phyloP scores from a whole-genome alignment of 108 stramenopile species.

The Mediolabrus comicus region DNA sequence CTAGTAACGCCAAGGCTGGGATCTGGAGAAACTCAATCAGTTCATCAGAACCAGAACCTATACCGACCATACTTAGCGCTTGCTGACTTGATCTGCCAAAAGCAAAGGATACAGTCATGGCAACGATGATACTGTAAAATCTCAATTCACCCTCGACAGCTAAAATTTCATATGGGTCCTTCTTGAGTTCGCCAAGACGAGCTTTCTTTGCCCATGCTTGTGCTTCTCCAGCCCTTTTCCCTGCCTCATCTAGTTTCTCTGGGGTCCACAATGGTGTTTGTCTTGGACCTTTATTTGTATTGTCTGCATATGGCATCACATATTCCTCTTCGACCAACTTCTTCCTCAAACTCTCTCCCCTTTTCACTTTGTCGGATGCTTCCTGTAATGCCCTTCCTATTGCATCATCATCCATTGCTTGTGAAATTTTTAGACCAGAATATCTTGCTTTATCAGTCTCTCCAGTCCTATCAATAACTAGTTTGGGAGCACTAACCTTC shows the following conservation, averaged over 20 bases:
- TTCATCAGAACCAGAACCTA: slow-evolving; percentile 5
- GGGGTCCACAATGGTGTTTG: slow-evolving; percentile 79
- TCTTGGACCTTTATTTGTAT: slow-evolving; percentile 69
- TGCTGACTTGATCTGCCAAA: slow-evolving; percentile 67
- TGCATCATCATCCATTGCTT: slow-evolving; percentile 63
- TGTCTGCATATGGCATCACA: slow-evolving; percentile 73
- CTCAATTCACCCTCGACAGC: slow-evolving; percentile 50
- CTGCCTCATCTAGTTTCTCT: slow-evolving; percentile 73
- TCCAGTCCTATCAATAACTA: slow-evolving; percentile 75
- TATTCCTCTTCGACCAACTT: slow-evolving; percentile 65
- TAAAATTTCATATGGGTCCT: slow-evolving; percentile 64
- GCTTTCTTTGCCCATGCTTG: slow-evolving; percentile 74
- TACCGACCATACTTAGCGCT: slow-evolving; percentile 41
- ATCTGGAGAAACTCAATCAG: slow-evolving; percentile 33
- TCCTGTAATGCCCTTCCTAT: slow-evolving; percentile 69
- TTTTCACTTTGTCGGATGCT: slow-evolving; percentile 52
- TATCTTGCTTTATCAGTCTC: slow-evolving; percentile 72
- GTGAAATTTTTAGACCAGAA: slow-evolving; percentile 74
- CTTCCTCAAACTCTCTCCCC: slow-evolving; percentile 57
- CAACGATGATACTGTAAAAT: slow-evolving; percentile 50
- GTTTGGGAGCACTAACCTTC: slow-evolving; percentile 50
- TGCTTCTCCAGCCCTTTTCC: slow-evolving; percentile 58
- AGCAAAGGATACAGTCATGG: slow-evolving; percentile 55
- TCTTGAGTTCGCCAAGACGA: slow-evolving; percentile 61
- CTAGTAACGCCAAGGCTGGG: slow-evolving; percentile 52